A percentile compares a stretch with the other conserved stretches of the same genome.
Evolutionary conservation across 805 yeast genomes (phyloP).

Genomic region (Ogataea wickerhamii): DNA sequence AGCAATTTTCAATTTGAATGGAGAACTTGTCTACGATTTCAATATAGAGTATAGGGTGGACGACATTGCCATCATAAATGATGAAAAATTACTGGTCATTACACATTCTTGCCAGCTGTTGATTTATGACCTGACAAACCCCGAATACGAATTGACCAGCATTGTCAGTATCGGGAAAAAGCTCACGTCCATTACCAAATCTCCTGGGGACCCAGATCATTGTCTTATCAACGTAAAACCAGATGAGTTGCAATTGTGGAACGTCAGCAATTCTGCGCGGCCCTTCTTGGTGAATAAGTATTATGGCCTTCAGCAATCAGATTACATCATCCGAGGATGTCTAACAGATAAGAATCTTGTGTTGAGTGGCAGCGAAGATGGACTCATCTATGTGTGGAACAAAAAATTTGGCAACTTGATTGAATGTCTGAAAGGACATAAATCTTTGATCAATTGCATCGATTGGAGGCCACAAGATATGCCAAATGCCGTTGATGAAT

Average conservation of each 20-base stretch:
- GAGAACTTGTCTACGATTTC: slow-evolving; percentile 26
- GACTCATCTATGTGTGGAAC: slow-evolving; percentile 75
- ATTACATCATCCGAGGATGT: slow-evolving; percentile 68
- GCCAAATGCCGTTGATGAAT: slow-evolving; percentile 34
- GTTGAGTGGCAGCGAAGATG: slow-evolving; percentile 83
- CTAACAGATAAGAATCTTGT: slow-evolving; percentile 74
- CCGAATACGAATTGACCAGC: slow-evolving; percentile 28
- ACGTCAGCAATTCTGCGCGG: slow-evolving; percentile 49
- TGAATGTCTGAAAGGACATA: slow-evolving; percentile 58
- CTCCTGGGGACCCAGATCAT: slow-evolving; percentile 47
- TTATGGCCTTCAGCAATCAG: slow-evolving; percentile 68
- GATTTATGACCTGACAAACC: slow-evolving; percentile 47
- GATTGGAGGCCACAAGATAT: slow-evolving; percentile 52
- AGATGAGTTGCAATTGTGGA: slow-evolving; percentile 82
- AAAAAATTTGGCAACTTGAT: slow-evolving; percentile 64
- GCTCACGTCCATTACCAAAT: slow-evolving; percentile 61
- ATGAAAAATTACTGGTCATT: slow-evolving; percentile 60
- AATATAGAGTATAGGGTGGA: slow-evolving; percentile 46
- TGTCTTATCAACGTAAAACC: slow-evolving; percentile 64
- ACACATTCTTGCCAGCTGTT: slow-evolving; percentile 60
- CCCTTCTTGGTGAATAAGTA: slow-evolving; percentile 53
- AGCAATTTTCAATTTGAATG: slow-evolving; percentile 40
- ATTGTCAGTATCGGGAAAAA: slow-evolving; percentile 49
- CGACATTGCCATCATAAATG: slow-evolving; percentile 63
- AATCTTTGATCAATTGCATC: slow-evolving; percentile 68